A percentile compares a stretch with the other conserved stretches of the same genome.
Evolutionary conservation across 345 rosid species (phyloP).

Genomic region (Lenwebbia sp.): DNA sequence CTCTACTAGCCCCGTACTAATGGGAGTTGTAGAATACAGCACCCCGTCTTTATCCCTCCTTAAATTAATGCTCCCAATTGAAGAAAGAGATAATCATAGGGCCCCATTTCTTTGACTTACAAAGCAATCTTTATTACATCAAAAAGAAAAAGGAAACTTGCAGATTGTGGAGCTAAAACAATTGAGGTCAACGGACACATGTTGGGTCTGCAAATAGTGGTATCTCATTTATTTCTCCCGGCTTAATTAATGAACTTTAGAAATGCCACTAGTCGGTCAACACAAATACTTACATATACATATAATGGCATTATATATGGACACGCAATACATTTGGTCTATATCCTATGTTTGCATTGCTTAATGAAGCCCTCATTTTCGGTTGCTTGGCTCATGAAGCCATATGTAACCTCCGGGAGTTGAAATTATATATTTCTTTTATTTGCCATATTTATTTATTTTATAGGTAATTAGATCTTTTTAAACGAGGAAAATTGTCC

Average conservation of each 20-base stretch:
- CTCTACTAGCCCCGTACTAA: too few relatives aligned
- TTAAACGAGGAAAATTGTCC: too few relatives aligned
- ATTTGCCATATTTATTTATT: too few relatives aligned
- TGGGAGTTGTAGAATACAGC: background rate
- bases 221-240: background rate
- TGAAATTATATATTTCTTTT: too few relatives aligned
- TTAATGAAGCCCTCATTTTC: background rate
- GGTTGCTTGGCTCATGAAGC: background rate
- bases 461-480: too few relatives aligned
- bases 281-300: too few relatives aligned
- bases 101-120: background rate
- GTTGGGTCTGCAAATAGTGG: background rate
- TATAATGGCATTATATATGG: too few relatives aligned
- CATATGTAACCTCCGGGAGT: background rate
- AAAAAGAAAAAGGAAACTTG: too few relatives aligned
- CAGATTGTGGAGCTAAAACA: background rate
- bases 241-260: background rate
- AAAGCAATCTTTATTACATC: background rate
- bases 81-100: background rate
- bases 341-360: background rate
- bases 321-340: too few relatives aligned
- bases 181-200: background rate
- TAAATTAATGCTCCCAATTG: background rate
- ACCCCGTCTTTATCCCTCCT: background rate
- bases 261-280: too few relatives aligned